Conservation (phyloP, 192 early-diverging fungal species). For the Paraglomus brasilianum region DNA sequence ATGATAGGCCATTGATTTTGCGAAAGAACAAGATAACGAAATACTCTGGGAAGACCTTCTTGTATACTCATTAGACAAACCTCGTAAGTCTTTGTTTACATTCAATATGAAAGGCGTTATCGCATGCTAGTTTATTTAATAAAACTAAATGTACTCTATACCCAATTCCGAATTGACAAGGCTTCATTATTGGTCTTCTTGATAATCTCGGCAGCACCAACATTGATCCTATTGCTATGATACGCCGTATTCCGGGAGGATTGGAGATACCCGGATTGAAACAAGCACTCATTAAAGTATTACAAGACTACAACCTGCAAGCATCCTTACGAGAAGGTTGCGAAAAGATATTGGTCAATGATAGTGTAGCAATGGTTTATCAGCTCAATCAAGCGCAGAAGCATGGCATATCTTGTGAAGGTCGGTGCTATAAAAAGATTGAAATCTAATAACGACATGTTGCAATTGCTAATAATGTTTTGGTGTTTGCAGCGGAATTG, state of each 20-base stretch:
- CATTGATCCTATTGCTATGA: constrained; percentile 79
- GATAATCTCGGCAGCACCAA: constrained; percentile 82
- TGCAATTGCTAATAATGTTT: background rate
- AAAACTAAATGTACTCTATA: background rate
- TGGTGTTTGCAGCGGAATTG: constrained; percentile 38
- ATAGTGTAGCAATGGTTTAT: constrained; percentile 78
- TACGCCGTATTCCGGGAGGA: constrained; percentile 76
- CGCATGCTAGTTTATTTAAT: constrained; percentile 9
- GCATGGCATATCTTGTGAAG: constrained; percentile 59
- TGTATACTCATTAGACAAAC: constrained; percentile 93
- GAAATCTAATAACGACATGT: constrained; percentile 1
- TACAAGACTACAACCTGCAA: constrained; percentile 90
- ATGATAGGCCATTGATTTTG: constrained; percentile 91
- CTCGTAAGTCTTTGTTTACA: constrained; percentile 59
- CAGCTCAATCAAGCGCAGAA: constrained; percentile 66
- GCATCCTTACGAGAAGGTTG: constrained; percentile 88
- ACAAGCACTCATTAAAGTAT: constrained; percentile 78
- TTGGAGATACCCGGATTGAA: constrained; percentile 82
- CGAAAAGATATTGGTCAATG: constrained; percentile 84
- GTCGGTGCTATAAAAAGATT: constrained; percentile 29
- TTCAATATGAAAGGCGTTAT: background rate
- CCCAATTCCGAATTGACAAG: constrained; percentile 36
- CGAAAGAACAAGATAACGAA: constrained; percentile 95
- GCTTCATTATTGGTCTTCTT: constrained; percentile 89
- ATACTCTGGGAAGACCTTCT: constrained; percentile 95